Conservation (phyloP, 1,284 basidiomycete genomes). For the Fomitopsis schrenkii region DNA sequence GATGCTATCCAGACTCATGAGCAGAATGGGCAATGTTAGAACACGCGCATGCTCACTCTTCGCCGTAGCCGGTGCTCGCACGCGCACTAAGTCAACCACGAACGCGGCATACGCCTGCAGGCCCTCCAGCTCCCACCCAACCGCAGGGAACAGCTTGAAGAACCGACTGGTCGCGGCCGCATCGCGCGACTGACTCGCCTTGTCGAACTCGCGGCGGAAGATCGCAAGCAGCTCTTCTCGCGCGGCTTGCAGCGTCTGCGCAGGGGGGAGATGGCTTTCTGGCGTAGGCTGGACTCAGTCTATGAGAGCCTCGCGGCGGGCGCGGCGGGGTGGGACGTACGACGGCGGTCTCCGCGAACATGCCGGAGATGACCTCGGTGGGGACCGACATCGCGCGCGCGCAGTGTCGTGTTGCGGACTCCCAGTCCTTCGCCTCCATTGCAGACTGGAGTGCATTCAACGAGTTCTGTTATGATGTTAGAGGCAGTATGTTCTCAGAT, state of each 20-base stretch:
- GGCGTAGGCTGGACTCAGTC: conserved; percentile 71
- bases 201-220: conserved; percentile 77
- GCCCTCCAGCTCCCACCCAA: conserved; percentile 90
- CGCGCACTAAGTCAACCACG: conserved; percentile 86
- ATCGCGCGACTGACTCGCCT: conserved; percentile 76
- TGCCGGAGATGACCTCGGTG: conserved; percentile 71
- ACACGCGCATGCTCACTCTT: conserved; percentile 56
- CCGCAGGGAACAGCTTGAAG: conserved; percentile 95
- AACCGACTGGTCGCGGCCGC: conserved; percentile 88
- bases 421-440: conserved; percentile 91
- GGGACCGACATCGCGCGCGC: conserved; percentile 86
- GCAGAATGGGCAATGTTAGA: conserved; percentile 9
- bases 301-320: conserved; percentile 7
- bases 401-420: conserved; percentile 88
- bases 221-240: conserved; percentile 74
- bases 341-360: conserved; percentile 85
- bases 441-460: conserved; percentile 71
- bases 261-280: conserved; percentile 82
- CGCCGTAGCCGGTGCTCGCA: conserved; percentile 68
- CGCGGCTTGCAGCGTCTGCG: conserved; percentile 75
- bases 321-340: conserved; percentile 41
- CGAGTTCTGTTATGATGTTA: conserved; percentile 48
- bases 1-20: conserved; percentile 51
- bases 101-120: conserved; percentile 93
- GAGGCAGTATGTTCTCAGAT: neutral